Base-by-base conservation (phyloP, 352 stramenopile genomes). In the Phytophthora boehmeriae region DNA sequence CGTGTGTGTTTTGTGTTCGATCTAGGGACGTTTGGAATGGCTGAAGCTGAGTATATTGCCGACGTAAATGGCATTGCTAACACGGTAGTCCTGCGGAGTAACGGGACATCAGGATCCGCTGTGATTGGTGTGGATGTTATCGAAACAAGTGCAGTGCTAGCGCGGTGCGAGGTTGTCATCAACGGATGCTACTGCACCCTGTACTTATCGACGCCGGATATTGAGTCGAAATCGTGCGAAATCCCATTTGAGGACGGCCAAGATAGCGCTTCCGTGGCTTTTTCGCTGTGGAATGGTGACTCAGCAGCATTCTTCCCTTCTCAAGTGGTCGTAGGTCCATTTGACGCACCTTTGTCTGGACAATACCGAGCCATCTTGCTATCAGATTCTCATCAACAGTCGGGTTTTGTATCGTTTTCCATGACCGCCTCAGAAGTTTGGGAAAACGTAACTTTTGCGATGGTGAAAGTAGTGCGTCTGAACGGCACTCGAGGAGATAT, bases 171-270 rank as follows among this genome's bases (percentile, higher is more conserved):
- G 1, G 72, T 55, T 57, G 3, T 46, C 0, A 5, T 13, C n/a
- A 43, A 34, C 5, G 36, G 70, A 2, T 88, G 75, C n/a, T 20
- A 27, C 1, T 90, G 81, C 47, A 54, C 44, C 8, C 46, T 88
- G 13, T 51, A 72, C 35, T 55, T 83, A 1, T n/a, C 4, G 1
- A 63, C 42, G 8, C 73, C 62, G 0, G 56, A 44, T 23, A 46
- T 32, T 8, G 14, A 17, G 16, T 70, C 53, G 10, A 22, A 66
- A 17, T 35, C 67, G 0, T 78, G 63, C 19, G 39, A 9, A 0
- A 14, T 90, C 22, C 51, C 23, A 1, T 88, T 89, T 47, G 4
- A 71, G 5, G 81, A 90, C 49, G 78, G 75, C 2, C 67, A 89
- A 49, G 52, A 73, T 4, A 54, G 6, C 17, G 68, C 81, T 25